Evolutionary conservation across 2,329 filamentous ascomycete genomes (phyloP), one percentile per base, ranked within the genome.

Genomic region (Sporothrix pseudoabietina): DNA sequence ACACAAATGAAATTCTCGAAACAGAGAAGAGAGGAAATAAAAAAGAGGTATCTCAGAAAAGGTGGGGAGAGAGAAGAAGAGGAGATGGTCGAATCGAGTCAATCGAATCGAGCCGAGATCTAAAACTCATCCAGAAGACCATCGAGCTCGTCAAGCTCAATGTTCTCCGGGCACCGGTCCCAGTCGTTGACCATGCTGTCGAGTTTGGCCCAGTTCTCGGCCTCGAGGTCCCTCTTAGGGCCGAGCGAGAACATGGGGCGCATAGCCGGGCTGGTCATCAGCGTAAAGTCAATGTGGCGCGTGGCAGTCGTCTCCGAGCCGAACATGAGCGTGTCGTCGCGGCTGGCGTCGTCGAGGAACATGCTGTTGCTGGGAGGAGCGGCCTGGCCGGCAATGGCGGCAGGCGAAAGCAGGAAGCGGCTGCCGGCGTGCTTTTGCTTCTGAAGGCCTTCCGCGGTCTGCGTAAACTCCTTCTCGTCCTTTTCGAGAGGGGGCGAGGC

Each of bases 381-480:
- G 44, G 82, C 80, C 44, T 77, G 77, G 47, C 75, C 71, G 30
- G 77, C 71, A 44, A 76, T 73, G 77, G 59, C 12, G 59, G 74
- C 74, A 44, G 76, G 69, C 39, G 76, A 74, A 16, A 83, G 79
- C 44, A 84, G 74, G 55, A 75, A 73, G 12, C 72, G 32, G 41
- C 84, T 84, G 39, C 86, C 85, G 61, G 81, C 85, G 30, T 90
- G 83, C 78, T 90, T 91, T 75, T 87, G 84, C 80, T 88, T 90
- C 78, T 89, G 93, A 78, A 98, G 88, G 68, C 91, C 93, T 77
- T 94, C 93, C 19, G 96, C 96, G 1, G 94, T 98, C 82, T 97
- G 93, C 7, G 95, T 98, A 80, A 99, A 99, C 82, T 98, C 96
- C 79, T 92, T 93, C 85, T 98, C 95, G 78, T 98, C 95, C 78